A percentile compares a stretch with the other conserved stretches of the same genome.
These are phyloP conservation scores for Pseudoneurospora amorphoporcata DNA, from an alignment of 495 filamentous ascomycete species.

Conservation along the genomic window DNA sequence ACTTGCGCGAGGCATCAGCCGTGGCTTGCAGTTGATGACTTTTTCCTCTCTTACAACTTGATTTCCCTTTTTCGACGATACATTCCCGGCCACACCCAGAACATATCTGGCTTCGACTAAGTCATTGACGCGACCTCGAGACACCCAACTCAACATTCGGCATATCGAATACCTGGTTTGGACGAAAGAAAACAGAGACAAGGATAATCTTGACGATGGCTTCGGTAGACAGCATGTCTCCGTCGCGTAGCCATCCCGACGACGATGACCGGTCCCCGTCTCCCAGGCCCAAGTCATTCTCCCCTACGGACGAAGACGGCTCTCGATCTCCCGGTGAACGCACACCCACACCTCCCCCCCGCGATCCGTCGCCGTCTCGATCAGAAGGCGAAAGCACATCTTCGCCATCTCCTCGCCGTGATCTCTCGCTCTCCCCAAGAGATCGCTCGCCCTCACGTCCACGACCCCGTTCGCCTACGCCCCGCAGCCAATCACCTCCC, in stretches of 20 bases:
- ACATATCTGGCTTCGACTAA: not conserved
- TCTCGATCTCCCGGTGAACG: not conserved
- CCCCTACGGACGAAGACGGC: not conserved
- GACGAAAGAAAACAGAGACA: not conserved
- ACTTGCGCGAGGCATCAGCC: not conserved
- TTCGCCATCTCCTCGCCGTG: constrained; percentile 2
- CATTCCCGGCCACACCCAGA: not conserved
- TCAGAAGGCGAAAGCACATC: not conserved
- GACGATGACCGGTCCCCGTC: constrained; percentile 3
- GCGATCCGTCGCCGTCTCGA: not conserved
- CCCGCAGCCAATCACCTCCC: constrained; percentile 4
- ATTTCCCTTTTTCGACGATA: not conserved
- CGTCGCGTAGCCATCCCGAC: constrained; percentile 11
- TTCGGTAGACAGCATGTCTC: constrained; percentile 16
- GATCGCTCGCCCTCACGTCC: not conserved
- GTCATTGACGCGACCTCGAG: not conserved
- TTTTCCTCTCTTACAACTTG: not conserved
- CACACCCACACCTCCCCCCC: not conserved
- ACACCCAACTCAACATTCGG: not conserved
- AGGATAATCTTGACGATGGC: constrained; percentile 10
- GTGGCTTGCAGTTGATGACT: not conserved
- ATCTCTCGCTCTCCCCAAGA: constrained; percentile 2
- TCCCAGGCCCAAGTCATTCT: not conserved
- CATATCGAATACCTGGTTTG: not conserved
- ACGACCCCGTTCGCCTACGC: not conserved